phyloP scores from a whole-genome alignment of 805 yeast species.

The Ogataea degrootiae region DNA sequence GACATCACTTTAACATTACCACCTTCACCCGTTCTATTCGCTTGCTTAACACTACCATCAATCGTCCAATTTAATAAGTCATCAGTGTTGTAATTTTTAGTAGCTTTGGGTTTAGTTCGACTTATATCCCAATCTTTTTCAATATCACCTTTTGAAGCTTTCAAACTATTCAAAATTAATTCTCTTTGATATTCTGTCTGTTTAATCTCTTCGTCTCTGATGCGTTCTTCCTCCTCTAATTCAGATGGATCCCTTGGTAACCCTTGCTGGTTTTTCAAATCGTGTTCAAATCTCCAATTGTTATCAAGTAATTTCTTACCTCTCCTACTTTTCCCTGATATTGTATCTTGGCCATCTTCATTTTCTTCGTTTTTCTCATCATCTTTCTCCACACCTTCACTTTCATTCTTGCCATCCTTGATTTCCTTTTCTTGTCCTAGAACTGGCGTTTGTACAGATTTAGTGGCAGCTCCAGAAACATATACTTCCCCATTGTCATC shows the following conservation, averaged over 20 bases:
- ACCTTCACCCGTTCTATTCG: background rate
- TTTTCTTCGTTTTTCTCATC: conserved; percentile 4
- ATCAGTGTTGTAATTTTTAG: conserved; percentile 3
- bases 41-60: background rate
- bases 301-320: conserved; percentile 13
- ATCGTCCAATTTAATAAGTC: conserved; percentile 15
- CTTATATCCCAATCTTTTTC: conserved; percentile 5
- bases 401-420: conserved; percentile 1
- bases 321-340: background rate
- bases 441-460: no score
- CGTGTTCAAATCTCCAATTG: conserved; percentile 27
- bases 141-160: background rate
- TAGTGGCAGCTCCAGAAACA: no score
- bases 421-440: no score
- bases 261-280: conserved; percentile 4
- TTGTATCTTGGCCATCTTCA: conserved; percentile 4
- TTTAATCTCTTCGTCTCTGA: background rate
- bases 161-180: conserved; percentile 6
- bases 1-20: conserved; percentile 7
- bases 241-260: conserved; percentile 19
- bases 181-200: conserved; percentile 5
- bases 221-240: conserved; percentile 3
- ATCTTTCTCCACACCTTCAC: conserved; percentile 2
- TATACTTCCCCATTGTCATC: background rate
- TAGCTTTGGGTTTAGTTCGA: conserved; percentile 1